A percentile compares a stretch with the other conserved stretches of the same genome.
These are phyloP conservation scores for Taphrina deformans DNA, from an alignment of 1,139 yeast genomes.

Conservation along the genomic window DNA sequence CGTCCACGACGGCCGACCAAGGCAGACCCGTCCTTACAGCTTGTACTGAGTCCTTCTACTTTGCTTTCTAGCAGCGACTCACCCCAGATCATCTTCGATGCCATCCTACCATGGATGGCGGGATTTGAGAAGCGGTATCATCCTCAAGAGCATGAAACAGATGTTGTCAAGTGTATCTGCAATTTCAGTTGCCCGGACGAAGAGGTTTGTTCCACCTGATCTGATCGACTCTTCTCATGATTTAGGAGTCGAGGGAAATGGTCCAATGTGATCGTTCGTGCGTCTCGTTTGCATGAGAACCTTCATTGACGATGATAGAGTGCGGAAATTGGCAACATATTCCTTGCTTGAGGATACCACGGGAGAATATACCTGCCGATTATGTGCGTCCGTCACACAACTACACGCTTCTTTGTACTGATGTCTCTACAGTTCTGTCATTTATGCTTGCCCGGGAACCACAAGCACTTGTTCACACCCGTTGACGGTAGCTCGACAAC, in stretches of 20 bases:
- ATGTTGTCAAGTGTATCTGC: conserved; percentile 20
- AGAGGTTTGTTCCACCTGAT: not conserved
- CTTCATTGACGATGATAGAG: not conserved
- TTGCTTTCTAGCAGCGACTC: not conserved
- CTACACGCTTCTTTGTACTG: no score
- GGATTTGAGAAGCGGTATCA: conserved; percentile 17
- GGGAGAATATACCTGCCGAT: conserved; percentile 15
- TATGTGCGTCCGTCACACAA: no score
- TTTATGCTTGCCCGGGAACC: conserved; percentile 7
- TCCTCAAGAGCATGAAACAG: conserved; percentile 11
- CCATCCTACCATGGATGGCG: conserved; percentile 15
- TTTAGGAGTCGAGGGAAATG: conserved; percentile 18
- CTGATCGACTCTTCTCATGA: not conserved
- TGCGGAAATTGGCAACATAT: conserved; percentile 27
- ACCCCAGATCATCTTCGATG: not conserved
- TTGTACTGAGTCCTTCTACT: no score
- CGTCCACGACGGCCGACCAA: not conserved
- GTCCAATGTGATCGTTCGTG: conserved; percentile 19
- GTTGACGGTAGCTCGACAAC: not conserved
- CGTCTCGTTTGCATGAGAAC: not conserved
- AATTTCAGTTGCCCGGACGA: conserved; percentile 3
- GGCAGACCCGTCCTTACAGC: not conserved
- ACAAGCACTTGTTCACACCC: not conserved
- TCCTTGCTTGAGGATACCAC: conserved; percentile 11
- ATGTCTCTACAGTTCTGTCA: conserved; percentile 7